Conservation (phyloP, 225 moss, liverwort and hornwort genomes). For the Neckera pumila region DNA sequence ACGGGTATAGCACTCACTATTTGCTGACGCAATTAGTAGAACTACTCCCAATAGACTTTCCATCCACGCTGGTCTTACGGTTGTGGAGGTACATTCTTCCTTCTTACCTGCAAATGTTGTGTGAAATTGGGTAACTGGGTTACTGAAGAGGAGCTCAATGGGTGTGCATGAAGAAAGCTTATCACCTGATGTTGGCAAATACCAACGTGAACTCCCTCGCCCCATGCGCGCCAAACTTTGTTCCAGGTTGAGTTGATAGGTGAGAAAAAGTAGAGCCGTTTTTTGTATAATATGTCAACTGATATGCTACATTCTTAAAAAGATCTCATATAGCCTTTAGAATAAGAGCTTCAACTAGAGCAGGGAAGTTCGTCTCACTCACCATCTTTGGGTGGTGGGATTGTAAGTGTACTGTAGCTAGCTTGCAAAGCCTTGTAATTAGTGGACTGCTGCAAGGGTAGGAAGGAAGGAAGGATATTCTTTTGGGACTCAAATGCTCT, state of each 20-base stretch:
- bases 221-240: neutral
- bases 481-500: slow-evolving; percentile 11
- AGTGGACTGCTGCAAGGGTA: neutral
- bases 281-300: slow-evolving; percentile 21
- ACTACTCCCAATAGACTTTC: neutral
- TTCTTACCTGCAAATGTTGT: neutral
- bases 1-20: neutral
- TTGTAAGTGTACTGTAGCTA: slow-evolving; percentile 5
- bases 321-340: neutral
- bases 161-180: neutral
- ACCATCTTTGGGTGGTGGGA: neutral
- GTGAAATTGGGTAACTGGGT: neutral
- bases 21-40: neutral
- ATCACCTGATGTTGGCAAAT: neutral
- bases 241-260: neutral
- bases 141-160: neutral
- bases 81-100: neutral
- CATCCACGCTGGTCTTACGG: neutral
- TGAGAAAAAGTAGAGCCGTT: neutral
- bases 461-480: slow-evolving; percentile 1
- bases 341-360: slow-evolving; percentile 13
- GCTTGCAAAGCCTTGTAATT: neutral
- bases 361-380: neutral
- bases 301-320: slow-evolving; percentile 13
- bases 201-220: neutral